These are phyloP conservation scores for Pseudogymnoascus sp. DNA, from an alignment of 2,329 filamentous ascomycete species.

Conservation along the genomic window DNA sequence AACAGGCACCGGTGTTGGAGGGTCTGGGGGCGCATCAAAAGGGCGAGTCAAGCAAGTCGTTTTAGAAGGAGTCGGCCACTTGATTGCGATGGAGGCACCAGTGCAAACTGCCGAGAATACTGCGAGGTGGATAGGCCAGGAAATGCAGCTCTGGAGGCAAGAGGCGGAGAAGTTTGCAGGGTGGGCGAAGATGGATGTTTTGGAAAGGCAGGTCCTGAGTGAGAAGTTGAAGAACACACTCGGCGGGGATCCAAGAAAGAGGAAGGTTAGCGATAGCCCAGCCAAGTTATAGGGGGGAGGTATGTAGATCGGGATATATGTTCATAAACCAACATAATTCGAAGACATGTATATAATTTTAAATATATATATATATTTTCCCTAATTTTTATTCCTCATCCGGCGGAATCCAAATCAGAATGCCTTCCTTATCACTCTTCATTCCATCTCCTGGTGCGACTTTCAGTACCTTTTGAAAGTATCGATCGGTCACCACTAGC, in stretches of 20 bases:
- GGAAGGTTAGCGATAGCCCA: slow-evolving; percentile 12
- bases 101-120: slow-evolving; percentile 54
- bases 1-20: slow-evolving; percentile 60
- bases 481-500: slow-evolving; percentile 75
- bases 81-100: slow-evolving; percentile 77
- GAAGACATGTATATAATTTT: not conserved
- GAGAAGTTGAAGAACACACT: slow-evolving; percentile 41
- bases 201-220: slow-evolving; percentile 49
- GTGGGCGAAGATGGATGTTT: slow-evolving; percentile 28
- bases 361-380: slow-evolving; percentile 10
- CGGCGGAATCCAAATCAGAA: slow-evolving; percentile 55
- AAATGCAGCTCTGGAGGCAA: slow-evolving; percentile 48
- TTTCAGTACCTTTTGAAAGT: slow-evolving; percentile 84
- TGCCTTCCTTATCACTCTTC: slow-evolving; percentile 54
- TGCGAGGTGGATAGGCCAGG: slow-evolving; percentile 48
- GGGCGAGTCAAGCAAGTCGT: slow-evolving; percentile 61
- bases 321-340: slow-evolving; percentile 11
- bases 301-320: not conserved
- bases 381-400: slow-evolving; percentile 19
- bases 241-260: slow-evolving; percentile 17
- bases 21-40: slow-evolving; percentile 55
- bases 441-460: slow-evolving; percentile 72
- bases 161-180: slow-evolving; percentile 49
- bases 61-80: slow-evolving; percentile 61
- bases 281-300: not conserved